These are phyloP conservation scores for Uromyces viciae-fabae DNA, from an alignment of 1,284 basidiomycete species.

Conservation along the genomic window DNA sequence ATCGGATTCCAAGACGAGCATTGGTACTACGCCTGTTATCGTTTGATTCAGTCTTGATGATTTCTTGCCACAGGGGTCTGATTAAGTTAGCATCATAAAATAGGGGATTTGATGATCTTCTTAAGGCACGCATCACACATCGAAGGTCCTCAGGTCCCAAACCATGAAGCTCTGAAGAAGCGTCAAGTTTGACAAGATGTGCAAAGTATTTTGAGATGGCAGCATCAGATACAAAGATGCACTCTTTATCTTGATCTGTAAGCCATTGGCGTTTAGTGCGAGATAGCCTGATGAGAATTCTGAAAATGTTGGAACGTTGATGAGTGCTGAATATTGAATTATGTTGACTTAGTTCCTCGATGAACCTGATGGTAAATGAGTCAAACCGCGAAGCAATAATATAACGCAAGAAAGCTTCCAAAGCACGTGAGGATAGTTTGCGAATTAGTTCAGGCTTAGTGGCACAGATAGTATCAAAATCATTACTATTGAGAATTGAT, in stretches of 20 bases:
- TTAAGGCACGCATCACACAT: slow-evolving; percentile 26
- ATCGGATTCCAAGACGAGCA: slow-evolving; percentile 21
- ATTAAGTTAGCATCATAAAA: slow-evolving; percentile 9
- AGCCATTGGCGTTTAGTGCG: slow-evolving; percentile 31
- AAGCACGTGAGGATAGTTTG: background rate
- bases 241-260: background rate
- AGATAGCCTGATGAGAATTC: slow-evolving; percentile 15
- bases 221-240: slow-evolving; percentile 15
- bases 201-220: slow-evolving; percentile 28
- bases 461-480: slow-evolving; percentile 1
- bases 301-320: slow-evolving; percentile 9
- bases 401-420: slow-evolving; percentile 7
- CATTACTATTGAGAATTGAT: background rate
- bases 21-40: slow-evolving; percentile 16
- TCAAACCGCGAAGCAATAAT: slow-evolving; percentile 32
- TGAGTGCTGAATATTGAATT: background rate
- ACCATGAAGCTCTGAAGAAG: background rate
- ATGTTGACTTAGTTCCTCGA: background rate
- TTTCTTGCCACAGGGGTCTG: slow-evolving; percentile 14
- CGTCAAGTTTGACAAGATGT: slow-evolving; percentile 1
- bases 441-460: background rate
- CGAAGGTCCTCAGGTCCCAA: slow-evolving; percentile 13
- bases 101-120: background rate
- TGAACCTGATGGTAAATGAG: background rate
- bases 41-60: slow-evolving; percentile 26